Evolutionary conservation across 257 asterid genomes (phyloP).

Genomic region (Solanum infundibuliforme): DNA sequence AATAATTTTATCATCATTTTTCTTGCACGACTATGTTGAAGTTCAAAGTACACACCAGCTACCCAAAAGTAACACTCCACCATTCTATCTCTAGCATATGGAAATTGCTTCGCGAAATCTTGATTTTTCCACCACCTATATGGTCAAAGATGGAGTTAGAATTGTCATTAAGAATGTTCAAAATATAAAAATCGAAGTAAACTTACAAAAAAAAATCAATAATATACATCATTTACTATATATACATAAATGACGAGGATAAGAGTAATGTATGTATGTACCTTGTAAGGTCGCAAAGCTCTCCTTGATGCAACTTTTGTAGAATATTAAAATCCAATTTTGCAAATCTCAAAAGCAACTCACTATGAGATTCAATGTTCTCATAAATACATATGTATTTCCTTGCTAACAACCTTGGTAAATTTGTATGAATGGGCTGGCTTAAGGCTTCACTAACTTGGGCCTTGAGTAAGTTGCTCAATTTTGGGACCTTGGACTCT

Average conservation of each 20-base stretch:
- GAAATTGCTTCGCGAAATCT: neutral
- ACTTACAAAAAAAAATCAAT: too few species aligned
- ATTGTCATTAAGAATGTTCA: too few species aligned
- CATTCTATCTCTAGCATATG: neutral
- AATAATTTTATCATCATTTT: neutral
- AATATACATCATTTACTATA: neutral
- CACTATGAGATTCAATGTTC: neutral
- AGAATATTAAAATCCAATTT: neutral
- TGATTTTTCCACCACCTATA: neutral
- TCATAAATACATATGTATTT: neutral
- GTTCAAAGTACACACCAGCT: neutral
- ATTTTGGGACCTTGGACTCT: neutral
- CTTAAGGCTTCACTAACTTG: neutral
- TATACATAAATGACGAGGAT: too few species aligned
- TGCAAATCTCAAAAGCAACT: neutral
- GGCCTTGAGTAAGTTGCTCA: neutral
- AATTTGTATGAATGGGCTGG: neutral
- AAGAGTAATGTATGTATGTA: neutral
- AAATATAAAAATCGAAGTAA: neutral
- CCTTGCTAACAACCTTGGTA: neutral
- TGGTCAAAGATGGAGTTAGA: too few species aligned
- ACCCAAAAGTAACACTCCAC: neutral
- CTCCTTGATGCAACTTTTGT: neutral
- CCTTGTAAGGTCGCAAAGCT: neutral
- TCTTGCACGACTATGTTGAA: neutral